Conservation (phyloP, 139 green algal species). For the Edaphochlamys debaryana region DNA sequence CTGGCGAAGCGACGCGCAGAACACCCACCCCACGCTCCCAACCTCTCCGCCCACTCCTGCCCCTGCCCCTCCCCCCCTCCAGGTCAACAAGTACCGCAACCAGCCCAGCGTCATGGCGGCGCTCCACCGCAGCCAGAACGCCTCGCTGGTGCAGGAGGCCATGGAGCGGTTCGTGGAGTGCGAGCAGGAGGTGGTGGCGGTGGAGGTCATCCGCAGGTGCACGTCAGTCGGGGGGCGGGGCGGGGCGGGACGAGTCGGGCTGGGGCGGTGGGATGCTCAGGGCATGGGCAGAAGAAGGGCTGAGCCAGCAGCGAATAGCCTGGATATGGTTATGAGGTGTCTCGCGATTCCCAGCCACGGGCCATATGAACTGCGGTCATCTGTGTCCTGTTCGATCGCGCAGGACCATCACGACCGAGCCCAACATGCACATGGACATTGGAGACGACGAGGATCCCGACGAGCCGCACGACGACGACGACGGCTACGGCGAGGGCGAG, state of each 20-base stretch:
- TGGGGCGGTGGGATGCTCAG: background rate
- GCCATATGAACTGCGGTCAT: background rate
- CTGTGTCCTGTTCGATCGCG: background rate
- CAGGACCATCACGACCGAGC: conserved; percentile 40
- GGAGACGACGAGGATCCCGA: background rate
- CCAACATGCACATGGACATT: conserved; percentile 24
- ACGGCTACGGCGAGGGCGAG: background rate
- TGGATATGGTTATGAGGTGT: background rate
- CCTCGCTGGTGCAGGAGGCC: conserved; percentile 49
- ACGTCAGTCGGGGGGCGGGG: background rate
- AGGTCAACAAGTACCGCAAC: conserved; percentile 47
- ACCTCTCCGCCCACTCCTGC: too few relatives aligned
- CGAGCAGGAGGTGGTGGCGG: conserved; percentile 43
- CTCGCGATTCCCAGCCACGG: background rate
- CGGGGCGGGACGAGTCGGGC: background rate
- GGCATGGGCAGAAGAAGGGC: background rate
- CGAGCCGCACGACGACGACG: background rate
- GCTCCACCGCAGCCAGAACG: conserved; percentile 47
- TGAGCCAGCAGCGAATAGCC: background rate
- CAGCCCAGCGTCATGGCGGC: conserved; percentile 49
- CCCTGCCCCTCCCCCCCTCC: background rate
- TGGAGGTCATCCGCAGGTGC: conserved; percentile 36
- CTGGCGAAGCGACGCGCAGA: too few relatives aligned
- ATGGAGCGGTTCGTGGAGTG: conserved; percentile 55
- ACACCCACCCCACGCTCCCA: too few relatives aligned